These are phyloP conservation scores for Neofusicoccum sp. DNA, from an alignment of 2,329 filamentous ascomycete species.

Conservation along the genomic window DNA sequence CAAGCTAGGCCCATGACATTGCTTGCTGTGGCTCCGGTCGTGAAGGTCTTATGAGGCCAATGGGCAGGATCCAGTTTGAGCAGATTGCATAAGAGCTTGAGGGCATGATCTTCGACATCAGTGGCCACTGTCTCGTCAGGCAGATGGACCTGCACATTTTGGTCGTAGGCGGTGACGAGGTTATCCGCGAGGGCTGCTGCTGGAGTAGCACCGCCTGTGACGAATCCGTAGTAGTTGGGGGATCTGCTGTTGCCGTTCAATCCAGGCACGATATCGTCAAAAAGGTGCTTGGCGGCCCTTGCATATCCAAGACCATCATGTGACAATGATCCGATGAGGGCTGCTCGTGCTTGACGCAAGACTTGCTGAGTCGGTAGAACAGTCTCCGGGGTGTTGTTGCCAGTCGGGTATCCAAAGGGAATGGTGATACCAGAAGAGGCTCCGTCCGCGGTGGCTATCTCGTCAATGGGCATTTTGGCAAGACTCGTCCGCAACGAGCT, in stretches of 20 bases:
- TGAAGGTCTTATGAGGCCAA: conserved; percentile 78
- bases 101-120: conserved; percentile 71
- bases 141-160: conserved; percentile 83
- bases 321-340: conserved; percentile 43
- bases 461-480: not conserved
- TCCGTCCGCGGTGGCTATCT: not conserved
- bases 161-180: conserved; percentile 77
- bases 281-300: conserved; percentile 47
- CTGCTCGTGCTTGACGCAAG: conserved; percentile 35
- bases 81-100: conserved; percentile 70
- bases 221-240: conserved; percentile 77
- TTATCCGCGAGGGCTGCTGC: conserved; percentile 82
- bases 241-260: conserved; percentile 65
- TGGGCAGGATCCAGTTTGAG: conserved; percentile 58
- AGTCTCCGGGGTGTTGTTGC: conserved; percentile 25
- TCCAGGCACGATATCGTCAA: conserved; percentile 53
- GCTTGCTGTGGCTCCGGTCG: conserved; percentile 70
- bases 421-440: not conserved
- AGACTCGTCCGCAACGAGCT: not conserved
- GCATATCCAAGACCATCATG: conserved; percentile 47
- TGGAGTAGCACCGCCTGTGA: conserved; percentile 79
- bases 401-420: not conserved
- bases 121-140: conserved; percentile 75
- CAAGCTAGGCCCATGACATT: conserved; percentile 68
- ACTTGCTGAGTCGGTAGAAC: conserved; percentile 39